Conservation (phyloP, 192 early-diverging fungal genomes). For the Kappamyces sp. region DNA sequence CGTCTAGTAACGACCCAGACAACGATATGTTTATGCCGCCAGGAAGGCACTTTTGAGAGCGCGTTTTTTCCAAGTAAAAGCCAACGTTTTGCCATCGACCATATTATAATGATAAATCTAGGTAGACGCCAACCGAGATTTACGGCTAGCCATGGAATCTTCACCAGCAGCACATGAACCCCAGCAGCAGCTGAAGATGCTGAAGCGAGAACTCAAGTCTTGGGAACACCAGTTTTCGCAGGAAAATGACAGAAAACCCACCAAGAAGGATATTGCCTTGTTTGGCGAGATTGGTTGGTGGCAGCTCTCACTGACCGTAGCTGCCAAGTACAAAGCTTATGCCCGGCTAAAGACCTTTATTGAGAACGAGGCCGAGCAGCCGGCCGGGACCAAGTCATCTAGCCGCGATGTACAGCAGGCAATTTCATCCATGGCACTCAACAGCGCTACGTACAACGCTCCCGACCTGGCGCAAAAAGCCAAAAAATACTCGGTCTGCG, state of each 20-base stretch:
- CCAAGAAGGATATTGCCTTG: constrained; percentile 46
- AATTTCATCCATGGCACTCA: too few relatives aligned
- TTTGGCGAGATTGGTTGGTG: constrained; percentile 38
- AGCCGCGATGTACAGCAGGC: too few relatives aligned
- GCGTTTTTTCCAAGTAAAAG: too few relatives aligned
- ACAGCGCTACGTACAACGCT: background rate
- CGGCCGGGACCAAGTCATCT: background rate
- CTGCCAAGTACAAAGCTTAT: constrained; percentile 45
- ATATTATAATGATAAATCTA: too few relatives aligned
- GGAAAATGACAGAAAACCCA: constrained; percentile 45
- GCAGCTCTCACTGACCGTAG: constrained; percentile 15
- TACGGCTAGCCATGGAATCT: too few relatives aligned
- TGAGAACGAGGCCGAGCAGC: constrained; percentile 11
- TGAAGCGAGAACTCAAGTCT: constrained; percentile 51
- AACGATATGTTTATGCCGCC: too few relatives aligned
- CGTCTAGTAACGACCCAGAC: too few relatives aligned
- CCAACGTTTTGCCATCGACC: too few relatives aligned
- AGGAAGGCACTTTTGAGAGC: too few relatives aligned
- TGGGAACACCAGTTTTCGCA: constrained; percentile 48
- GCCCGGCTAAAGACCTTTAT: constrained; percentile 41
- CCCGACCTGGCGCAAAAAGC: background rate
- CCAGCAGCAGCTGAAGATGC: constrained; percentile 33
- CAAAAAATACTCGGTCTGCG: constrained; percentile 11
- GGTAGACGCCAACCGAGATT: too few relatives aligned
- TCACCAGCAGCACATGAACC: background rate